Evolutionary conservation across 352 stramenopile genomes (phyloP).

Genomic region (Elongisporangium senticosum): DNA sequence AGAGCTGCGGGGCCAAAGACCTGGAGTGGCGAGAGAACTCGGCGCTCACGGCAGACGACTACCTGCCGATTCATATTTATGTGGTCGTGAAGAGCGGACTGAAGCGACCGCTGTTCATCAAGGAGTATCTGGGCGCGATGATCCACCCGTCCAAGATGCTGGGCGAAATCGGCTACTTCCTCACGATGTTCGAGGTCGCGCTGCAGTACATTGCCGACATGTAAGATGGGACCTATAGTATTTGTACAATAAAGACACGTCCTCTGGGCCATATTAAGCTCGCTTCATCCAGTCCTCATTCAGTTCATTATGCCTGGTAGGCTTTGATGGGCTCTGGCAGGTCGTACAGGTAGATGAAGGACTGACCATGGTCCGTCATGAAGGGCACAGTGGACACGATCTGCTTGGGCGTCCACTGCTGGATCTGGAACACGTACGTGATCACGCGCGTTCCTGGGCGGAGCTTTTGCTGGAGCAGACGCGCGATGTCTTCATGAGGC

Average conservation of each 20-base stretch:
- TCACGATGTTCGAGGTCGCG: slow-evolving; percentile 86
- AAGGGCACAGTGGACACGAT: slow-evolving; percentile 45
- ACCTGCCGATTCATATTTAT: slow-evolving; percentile 85
- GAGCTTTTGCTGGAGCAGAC: slow-evolving; percentile 26
- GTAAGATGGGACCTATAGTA: slow-evolving; percentile 19
- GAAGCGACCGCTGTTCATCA: slow-evolving; percentile 65
- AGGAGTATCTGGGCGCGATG: slow-evolving; percentile 75
- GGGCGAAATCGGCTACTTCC: slow-evolving; percentile 79
- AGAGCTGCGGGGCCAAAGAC: slow-evolving; percentile 71
- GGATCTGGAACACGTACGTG: slow-evolving; percentile 70
- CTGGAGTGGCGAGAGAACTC: slow-evolving; percentile 73
- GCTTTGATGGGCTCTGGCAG: slow-evolving; percentile 11
- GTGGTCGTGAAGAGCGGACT: slow-evolving; percentile 73
- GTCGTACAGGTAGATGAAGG: slow-evolving; percentile 40
- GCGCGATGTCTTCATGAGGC: slow-evolving; percentile 40
- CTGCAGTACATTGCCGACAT: slow-evolving; percentile 86
- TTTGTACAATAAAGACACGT: slow-evolving; percentile 1
- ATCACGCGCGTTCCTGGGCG: slow-evolving; percentile 36
- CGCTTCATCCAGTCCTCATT: background rate
- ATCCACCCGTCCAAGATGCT: slow-evolving; percentile 82
- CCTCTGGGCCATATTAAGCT: background rate
- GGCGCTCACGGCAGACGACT: slow-evolving; percentile 74
- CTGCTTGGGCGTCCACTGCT: slow-evolving; percentile 36
- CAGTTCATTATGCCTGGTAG: background rate
- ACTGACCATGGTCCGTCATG: slow-evolving; percentile 47